phyloP scores from a whole-genome alignment of 2,329 filamentous ascomycete species.

The Ophiostoma ips region DNA sequence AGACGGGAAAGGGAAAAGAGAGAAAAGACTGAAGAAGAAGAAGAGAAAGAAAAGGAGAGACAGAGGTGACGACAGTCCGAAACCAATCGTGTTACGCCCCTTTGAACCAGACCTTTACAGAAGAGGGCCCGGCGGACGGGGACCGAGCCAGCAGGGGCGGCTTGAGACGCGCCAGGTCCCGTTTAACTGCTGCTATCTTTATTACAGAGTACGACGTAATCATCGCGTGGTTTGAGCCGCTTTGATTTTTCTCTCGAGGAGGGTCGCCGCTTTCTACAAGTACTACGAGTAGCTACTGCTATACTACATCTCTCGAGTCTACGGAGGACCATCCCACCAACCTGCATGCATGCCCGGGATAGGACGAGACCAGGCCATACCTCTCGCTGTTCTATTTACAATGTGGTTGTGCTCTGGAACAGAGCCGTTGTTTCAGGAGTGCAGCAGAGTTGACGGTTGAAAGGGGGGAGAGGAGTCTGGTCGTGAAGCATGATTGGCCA shows the following conservation, averaged over 20 bases:
- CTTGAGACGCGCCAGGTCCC: too few species aligned
- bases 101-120: background rate
- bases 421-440: constrained; percentile 31
- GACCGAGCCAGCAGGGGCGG: too few species aligned
- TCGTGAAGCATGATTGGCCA: background rate
- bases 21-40: background rate
- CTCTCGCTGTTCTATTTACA: background rate
- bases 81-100: constrained; percentile 9
- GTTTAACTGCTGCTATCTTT: too few species aligned
- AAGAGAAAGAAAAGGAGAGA: background rate
- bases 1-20: too few species aligned
- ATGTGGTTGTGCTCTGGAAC: constrained; percentile 7
- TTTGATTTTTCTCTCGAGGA: too few species aligned
- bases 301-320: too few species aligned
- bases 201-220: too few species aligned
- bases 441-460: constrained; percentile 21
- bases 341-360: too few species aligned
- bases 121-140: background rate
- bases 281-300: too few species aligned
- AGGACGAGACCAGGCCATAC: background rate
- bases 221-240: too few species aligned
- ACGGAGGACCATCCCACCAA: too few species aligned
- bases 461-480: background rate
- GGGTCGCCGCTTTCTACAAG: too few species aligned
- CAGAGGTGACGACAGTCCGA: background rate